phyloP scores from a whole-genome alignment of 2,329 filamentous ascomycete species.

The Fusarium sp. region DNA sequence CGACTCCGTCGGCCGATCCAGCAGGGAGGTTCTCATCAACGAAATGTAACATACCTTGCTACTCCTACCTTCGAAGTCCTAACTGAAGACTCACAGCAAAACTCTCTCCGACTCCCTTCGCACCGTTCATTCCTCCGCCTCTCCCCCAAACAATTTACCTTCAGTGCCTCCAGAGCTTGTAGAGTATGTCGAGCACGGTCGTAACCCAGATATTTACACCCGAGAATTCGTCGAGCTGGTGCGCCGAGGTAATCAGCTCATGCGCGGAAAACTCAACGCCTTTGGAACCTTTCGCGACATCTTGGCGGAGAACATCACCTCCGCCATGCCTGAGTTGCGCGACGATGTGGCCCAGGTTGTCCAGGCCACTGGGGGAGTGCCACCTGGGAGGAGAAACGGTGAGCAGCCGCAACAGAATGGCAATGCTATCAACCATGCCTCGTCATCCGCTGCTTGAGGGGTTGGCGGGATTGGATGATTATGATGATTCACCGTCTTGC shows the following conservation, averaged over 20 bases:
- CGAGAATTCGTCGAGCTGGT: conserved; percentile 77
- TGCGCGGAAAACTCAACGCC: conserved; percentile 69
- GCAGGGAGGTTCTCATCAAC: conserved; percentile 63
- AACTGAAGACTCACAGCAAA: conserved; percentile 42
- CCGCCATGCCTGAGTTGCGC: conserved; percentile 66
- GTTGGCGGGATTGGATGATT: background rate
- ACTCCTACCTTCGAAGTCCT: background rate
- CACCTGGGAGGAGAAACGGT: conserved; percentile 15
- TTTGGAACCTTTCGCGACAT: conserved; percentile 69
- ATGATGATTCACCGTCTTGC: background rate
- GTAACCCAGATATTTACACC: conserved; percentile 78
- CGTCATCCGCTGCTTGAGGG: conserved; percentile 9
- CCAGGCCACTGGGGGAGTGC: conserved; percentile 52
- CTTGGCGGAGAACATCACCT: conserved; percentile 65
- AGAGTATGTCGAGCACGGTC: conserved; percentile 74
- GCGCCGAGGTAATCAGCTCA: conserved; percentile 70
- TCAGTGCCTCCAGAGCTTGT: conserved; percentile 69
- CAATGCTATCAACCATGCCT: conserved; percentile 1
- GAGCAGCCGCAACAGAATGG: conserved; percentile 28
- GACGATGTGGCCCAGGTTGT: conserved; percentile 62
- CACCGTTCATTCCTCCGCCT: conserved; percentile 51
- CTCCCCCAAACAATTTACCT: conserved; percentile 55
- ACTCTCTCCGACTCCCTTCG: conserved; percentile 51
- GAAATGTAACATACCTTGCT: conserved; percentile 53
- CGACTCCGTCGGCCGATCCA: conserved; percentile 60